Evolutionary conservation across 805 yeast species (phyloP), one percentile per base, ranked within the genome.

Genomic region (Torulaspora gathmanii): DNA sequence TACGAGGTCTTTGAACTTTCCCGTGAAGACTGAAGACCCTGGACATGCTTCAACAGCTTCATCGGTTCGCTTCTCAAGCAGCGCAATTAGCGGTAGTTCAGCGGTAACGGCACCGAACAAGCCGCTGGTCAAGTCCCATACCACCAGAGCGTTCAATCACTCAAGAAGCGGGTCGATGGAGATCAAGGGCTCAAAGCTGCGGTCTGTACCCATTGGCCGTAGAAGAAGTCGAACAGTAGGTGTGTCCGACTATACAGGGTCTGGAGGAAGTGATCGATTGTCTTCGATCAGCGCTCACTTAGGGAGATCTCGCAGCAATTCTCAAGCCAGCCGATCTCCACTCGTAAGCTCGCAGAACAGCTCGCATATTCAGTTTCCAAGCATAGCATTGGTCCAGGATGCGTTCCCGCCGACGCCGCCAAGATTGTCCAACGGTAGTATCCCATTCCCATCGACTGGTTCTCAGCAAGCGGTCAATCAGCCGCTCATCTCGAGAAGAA

Each of bases 221-320:
- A 53, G 58, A 40, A 59, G 68, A 39, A 64, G 68, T 46, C 59
- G 56, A 38, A 64, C 68, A 0, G 56, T 63, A 9, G 68, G 61
- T 30, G 50, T 55, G 1, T 48, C 52, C 20, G 68, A 60, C 36
- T 47, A 54, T 37, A 34, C 6, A 40, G 42, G 27, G 46, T 41
- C 27, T 10, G 40, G 47, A 5, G 25, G 43, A 16, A 36, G 30
- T 26, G 52, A 45, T 19, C 27, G 45, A 4, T 29, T 49, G 27
- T 42, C 46, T 3, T 42, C 49, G 11, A 45, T 45, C 16, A 42
- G 37, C 37, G 42, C 45, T n/a, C 49, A 45, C 37, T 23, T 42
- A 27, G 40, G 46, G 19, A 45, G 46, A 19, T 45, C 52, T 12
- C 46, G 52, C 13, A 42, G 49, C 34, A 45, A 37, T 23, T 49